Conservation (phyloP, 371 early-diverging fungal genomes). For the Apophysomyces trapeziformis region DNA sequence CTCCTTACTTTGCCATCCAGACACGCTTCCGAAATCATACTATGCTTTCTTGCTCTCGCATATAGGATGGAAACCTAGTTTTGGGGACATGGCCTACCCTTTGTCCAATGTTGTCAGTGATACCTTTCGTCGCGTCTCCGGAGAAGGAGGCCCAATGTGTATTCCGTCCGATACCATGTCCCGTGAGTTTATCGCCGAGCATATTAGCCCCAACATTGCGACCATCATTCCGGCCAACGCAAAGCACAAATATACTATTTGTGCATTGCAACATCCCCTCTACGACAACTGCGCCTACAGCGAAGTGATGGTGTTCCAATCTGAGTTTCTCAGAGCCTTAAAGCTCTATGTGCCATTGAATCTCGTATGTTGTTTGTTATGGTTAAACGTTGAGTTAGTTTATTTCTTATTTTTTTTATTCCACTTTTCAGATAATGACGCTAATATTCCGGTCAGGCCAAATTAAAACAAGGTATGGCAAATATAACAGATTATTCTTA, state of each 20-base stretch:
- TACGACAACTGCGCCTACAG: slow-evolving; percentile 56
- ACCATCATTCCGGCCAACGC: slow-evolving; percentile 46
- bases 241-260: slow-evolving; percentile 71
- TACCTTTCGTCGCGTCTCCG: slow-evolving; percentile 40
- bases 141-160: slow-evolving; percentile 39
- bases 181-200: slow-evolving; percentile 54
- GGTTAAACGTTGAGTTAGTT: not conserved
- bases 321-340: slow-evolving; percentile 59
- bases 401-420: not conserved
- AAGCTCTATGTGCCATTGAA: slow-evolving; percentile 77
- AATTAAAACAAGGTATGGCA: slow-evolving; percentile 48
- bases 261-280: slow-evolving; percentile 77
- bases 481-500: not conserved
- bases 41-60: slow-evolving; percentile 70
- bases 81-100: slow-evolving; percentile 60
- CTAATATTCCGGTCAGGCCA: slow-evolving; percentile 54
- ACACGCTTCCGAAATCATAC: slow-evolving; percentile 68
- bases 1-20: slow-evolving; percentile 64
- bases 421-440: slow-evolving; percentile 52
- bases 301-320: slow-evolving; percentile 42
- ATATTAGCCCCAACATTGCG: slow-evolving; percentile 63
- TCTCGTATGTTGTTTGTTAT: slow-evolving; percentile 46
- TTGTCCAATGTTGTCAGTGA: slow-evolving; percentile 46
- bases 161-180: slow-evolving; percentile 51
- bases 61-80: slow-evolving; percentile 59